phyloP scores from a whole-genome alignment of 495 filamentous ascomycete genomes.

The Cercophora sp. region DNA sequence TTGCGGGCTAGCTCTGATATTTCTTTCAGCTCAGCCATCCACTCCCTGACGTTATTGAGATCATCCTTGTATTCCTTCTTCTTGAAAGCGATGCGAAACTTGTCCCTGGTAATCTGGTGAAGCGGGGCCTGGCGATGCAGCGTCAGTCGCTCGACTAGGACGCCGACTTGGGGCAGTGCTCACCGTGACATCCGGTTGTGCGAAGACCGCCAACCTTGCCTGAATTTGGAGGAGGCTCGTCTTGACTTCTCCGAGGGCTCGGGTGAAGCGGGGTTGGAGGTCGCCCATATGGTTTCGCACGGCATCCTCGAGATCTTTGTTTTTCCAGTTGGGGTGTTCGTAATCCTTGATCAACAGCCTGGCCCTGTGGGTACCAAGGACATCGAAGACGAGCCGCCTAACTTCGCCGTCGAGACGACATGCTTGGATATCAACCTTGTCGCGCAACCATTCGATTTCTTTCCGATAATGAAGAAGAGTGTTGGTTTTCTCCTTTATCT shows the following conservation, averaged over 20 bases:
- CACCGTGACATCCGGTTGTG: constrained; percentile 1
- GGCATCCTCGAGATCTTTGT: not conserved
- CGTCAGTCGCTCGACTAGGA: not conserved
- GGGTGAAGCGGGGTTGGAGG: not conserved
- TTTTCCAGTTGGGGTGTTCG: constrained; percentile 4
- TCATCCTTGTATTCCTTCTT: constrained; percentile 11
- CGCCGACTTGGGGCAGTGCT: not conserved
- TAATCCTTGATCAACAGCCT: constrained; percentile 7
- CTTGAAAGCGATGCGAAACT: constrained; percentile 3
- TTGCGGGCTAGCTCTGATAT: constrained; percentile 1
- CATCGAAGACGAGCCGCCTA: constrained; percentile 2
- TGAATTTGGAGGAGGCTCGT: constrained; percentile 1
- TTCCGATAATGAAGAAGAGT: constrained; percentile 7
- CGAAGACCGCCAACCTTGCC: constrained; percentile 6
- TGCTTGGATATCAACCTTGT: constrained; percentile 3
- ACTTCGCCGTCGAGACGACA: constrained; percentile 6
- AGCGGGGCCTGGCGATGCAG: constrained; percentile 2
- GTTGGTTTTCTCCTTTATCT: not conserved
- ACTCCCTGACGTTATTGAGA: constrained; percentile 3
- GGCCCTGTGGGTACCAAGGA: constrained; percentile 3
- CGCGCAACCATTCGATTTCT: constrained; percentile 9
- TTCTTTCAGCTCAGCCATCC: constrained; percentile 6
- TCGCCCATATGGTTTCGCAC: constrained; percentile 2
- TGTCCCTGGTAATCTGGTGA: constrained; percentile 2
- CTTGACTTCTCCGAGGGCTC: constrained; percentile 6